Evolutionary conservation across 2,329 filamentous ascomycete species (phyloP).

Genomic region (Rhynchosporium secalis): DNA sequence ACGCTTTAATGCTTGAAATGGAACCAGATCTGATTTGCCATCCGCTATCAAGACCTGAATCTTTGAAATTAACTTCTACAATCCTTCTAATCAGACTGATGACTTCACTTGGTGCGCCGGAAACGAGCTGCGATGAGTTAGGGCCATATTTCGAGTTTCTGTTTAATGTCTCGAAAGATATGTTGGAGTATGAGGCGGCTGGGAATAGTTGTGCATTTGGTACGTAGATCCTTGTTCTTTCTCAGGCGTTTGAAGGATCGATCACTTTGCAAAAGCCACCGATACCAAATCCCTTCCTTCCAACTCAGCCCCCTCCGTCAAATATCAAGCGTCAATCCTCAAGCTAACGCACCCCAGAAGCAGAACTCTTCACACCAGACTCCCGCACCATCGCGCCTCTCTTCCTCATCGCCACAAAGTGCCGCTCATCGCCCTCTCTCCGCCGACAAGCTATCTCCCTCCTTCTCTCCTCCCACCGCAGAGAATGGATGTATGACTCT

Average conservation of each 20-base stretch:
- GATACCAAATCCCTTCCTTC: background rate
- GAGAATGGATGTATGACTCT: conserved; percentile 68
- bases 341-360: conserved; percentile 15
- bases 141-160: conserved; percentile 57
- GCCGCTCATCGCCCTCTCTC: conserved; percentile 52
- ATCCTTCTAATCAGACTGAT: conserved; percentile 21
- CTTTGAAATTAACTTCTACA: conserved; percentile 21
- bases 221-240: conserved; percentile 3
- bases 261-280: background rate
- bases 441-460: conserved; percentile 62
- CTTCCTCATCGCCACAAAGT: conserved; percentile 65
- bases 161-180: conserved; percentile 48
- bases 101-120: conserved; percentile 20
- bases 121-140: conserved; percentile 24
- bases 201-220: conserved; percentile 14
- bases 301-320: background rate
- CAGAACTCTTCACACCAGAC: conserved; percentile 28
- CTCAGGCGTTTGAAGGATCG: background rate
- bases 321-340: background rate
- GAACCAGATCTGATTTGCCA: conserved; percentile 46
- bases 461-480: conserved; percentile 57
- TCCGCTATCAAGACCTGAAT: conserved; percentile 22
- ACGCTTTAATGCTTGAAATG: conserved; percentile 50
- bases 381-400: conserved; percentile 59
- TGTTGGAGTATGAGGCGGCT: conserved; percentile 42